Base-by-base conservation (phyloP, 2,329 filamentous ascomycete genomes). In the Botrytis pseudocinerea region DNA sequence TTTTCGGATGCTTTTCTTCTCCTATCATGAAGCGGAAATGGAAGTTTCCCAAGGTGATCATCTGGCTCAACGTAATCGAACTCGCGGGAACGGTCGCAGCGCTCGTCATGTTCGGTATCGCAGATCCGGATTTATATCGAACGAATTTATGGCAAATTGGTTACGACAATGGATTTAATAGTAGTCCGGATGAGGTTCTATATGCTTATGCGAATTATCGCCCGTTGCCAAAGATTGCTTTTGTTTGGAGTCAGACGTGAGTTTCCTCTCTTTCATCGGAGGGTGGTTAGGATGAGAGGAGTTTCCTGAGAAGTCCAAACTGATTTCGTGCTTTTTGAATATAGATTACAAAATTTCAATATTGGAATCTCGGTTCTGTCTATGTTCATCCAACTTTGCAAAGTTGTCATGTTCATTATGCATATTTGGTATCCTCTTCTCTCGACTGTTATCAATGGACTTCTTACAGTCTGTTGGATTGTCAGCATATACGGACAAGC, bases 221-320 rank as follows among this genome's bases (percentile, higher is more conserved):
- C 71, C 86, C 90, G 0, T 83, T 90, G 22, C 89, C 90, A 0
- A 84, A 85, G 48, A 84, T 89, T 16, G 91, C 93, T 1, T 83
- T 94, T 71, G 87, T 94, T 22, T 95, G 93, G 93, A 92, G 91
- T 74, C 83, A 85, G 79, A 88, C 87, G 92, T 95, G 82, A 84
- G 92, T 88, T 18, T 40, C 44, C 7, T 28, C 59, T 65, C 63
- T 35, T 57, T 48, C 22, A 44, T 54, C 4, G 20, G 12, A 32
- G 18, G 35, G 25, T 65, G 40, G 25, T 22, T 18, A 51, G 9
- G 35, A n/a, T 28, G 35, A 32, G 48, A 38, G 35, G 35, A 57
- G 35, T 40, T 7, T 38, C 22, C 62, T 42, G 35, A 62, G 48
- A 68, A 4, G 16, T n/a, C 4, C 16, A 9, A 70, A 22, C 75